A percentile compares a stretch with the other conserved stretches of the same genome.
These are phyloP conservation scores for Atalantia buxifolia DNA, from an alignment of 345 rosid genomes.

Conservation along the genomic window DNA sequence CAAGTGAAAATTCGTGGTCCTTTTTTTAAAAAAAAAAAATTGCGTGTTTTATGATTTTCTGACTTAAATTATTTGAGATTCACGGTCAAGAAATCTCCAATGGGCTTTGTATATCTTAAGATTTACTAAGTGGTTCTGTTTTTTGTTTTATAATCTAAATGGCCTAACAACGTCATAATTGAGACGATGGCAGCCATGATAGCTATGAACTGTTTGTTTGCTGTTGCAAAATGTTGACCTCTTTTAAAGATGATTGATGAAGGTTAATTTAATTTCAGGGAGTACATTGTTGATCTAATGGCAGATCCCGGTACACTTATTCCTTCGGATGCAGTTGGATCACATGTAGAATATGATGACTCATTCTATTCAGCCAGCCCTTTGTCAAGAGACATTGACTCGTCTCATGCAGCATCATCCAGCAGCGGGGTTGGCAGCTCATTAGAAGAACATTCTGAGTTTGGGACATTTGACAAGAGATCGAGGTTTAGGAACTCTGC, in stretches of 20 bases:
- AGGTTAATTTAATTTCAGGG: conserved; percentile 61
- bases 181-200: background rate
- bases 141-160: background rate
- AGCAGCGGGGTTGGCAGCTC: conserved; percentile 66
- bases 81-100: background rate
- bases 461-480: conserved; percentile 51
- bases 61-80: background rate
- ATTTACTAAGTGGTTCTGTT: background rate
- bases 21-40: too few relatives aligned
- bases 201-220: background rate
- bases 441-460: conserved; percentile 55
- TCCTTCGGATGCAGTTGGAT: conserved; percentile 79
- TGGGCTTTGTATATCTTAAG: background rate
- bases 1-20: background rate
- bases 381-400: conserved; percentile 56
- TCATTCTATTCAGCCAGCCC: conserved; percentile 64
- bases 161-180: background rate
- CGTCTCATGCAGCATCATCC: conserved; percentile 61
- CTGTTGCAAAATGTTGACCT: conserved; percentile 4
- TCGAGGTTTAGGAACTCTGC: conserved; percentile 35
- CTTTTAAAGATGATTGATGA: conserved; percentile 19
- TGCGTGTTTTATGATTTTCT: background rate
- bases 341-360: conserved; percentile 62
- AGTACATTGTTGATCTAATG: conserved; percentile 94
- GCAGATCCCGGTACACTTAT: conserved; percentile 96